Evolutionary conservation across 2,329 filamentous ascomycete genomes (phyloP).

Genomic region (Curvularia eragrostidis): DNA sequence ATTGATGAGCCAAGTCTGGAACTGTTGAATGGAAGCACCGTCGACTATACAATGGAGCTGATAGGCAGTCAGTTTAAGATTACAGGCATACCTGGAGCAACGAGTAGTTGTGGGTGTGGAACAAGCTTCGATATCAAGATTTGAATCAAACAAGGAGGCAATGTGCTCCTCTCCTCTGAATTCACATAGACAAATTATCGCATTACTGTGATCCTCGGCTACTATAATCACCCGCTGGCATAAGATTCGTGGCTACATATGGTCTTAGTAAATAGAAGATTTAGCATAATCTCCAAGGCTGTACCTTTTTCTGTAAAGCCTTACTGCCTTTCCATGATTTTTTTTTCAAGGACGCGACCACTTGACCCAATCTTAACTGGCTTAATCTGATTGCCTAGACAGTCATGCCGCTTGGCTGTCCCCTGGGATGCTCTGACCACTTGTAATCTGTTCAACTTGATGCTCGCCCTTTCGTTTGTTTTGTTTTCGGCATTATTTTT

Average conservation of each 20-base stretch:
- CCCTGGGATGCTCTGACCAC: neutral
- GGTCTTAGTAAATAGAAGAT: neutral
- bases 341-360: no score
- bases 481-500: neutral
- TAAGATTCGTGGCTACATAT: neutral
- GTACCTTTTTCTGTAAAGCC: neutral
- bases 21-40: conserved; percentile 87
- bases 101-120: conserved; percentile 94
- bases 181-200: neutral
- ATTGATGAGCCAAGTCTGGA: conserved; percentile 88
- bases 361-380: no score
- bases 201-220: neutral
- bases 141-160: conserved; percentile 15
- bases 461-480: neutral
- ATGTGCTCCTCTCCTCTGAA: neutral
- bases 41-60: conserved; percentile 95
- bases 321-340: neutral
- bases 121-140: conserved; percentile 93
- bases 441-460: neutral
- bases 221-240: neutral
- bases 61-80: conserved; percentile 97
- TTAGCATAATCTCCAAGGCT: neutral
- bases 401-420: neutral
- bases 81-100: conserved; percentile 87
- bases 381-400: neutral